Evolutionary conservation across 805 yeast genomes (phyloP).

Genomic region (Myxozyma mucilagina): DNA sequence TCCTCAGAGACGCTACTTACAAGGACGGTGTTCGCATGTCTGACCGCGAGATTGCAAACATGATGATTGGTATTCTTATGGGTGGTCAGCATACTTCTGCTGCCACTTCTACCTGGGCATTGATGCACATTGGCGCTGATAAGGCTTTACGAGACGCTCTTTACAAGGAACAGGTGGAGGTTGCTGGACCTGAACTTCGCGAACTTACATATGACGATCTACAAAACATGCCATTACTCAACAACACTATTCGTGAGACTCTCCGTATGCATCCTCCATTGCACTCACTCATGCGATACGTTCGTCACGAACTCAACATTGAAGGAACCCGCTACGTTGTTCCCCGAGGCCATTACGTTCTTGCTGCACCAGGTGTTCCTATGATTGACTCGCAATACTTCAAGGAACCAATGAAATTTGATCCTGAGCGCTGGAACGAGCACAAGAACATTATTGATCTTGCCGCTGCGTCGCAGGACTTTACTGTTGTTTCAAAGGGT

Average conservation of each 20-base stretch:
- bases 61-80: slow-evolving; percentile 94
- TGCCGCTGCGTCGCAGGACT: slow-evolving; percentile 70
- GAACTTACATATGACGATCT: slow-evolving; percentile 80
- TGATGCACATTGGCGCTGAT: slow-evolving; percentile 84
- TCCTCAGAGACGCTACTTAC: slow-evolving; percentile 79
- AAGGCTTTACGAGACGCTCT: slow-evolving; percentile 84
- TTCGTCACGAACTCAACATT: slow-evolving; percentile 70
- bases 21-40: slow-evolving; percentile 94
- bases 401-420: slow-evolving; percentile 69
- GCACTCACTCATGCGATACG: slow-evolving; percentile 94
- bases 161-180: slow-evolving; percentile 67
- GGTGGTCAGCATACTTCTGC: slow-evolving; percentile 99
- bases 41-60: slow-evolving; percentile 89
- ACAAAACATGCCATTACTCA: slow-evolving; percentile 76
- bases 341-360: slow-evolving; percentile 84
- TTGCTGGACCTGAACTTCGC: slow-evolving; percentile 47
- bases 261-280: slow-evolving; percentile 94
- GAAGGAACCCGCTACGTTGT: slow-evolving; percentile 79
- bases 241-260: slow-evolving; percentile 86
- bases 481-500: slow-evolving; percentile 77
- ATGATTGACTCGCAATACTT: slow-evolving; percentile 74
- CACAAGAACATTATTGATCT: slow-evolving; percentile 34
- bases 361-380: slow-evolving; percentile 93
- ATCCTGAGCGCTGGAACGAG: slow-evolving; percentile 83
- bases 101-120: slow-evolving; percentile 91